phyloP scores from a whole-genome alignment of 345 rosid species.

The Gossypium herbaceum region DNA sequence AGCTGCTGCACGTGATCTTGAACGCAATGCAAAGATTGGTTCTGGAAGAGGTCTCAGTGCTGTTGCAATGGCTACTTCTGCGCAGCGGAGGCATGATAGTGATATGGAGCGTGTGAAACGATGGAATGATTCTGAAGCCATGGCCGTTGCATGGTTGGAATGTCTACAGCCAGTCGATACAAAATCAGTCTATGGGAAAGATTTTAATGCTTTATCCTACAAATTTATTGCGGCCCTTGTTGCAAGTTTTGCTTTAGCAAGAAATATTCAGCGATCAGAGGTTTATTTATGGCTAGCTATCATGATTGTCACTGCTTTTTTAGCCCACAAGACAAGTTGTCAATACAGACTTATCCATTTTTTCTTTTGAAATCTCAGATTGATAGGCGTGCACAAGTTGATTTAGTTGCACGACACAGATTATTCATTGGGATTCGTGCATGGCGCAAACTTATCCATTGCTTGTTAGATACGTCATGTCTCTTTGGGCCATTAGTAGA shows the following conservation, averaged over 20 bases:
- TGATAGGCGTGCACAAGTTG: conserved; percentile 89
- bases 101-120: conserved; percentile 90
- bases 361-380: conserved; percentile 40
- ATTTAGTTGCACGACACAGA: conserved; percentile 52
- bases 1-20: conserved; percentile 99
- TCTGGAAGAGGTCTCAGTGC: conserved; percentile 99
- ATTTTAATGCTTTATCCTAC: conserved; percentile 90
- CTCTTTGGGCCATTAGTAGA: conserved; percentile 78
- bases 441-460: conserved; percentile 91
- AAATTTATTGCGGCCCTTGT: conserved; percentile 93
- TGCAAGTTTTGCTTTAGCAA: conserved; percentile 97
- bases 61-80: conserved; percentile 99
- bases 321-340: neutral
- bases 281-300: conserved; percentile 33
- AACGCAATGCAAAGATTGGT: conserved; percentile 95
- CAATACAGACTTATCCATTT: neutral
- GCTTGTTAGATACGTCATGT: conserved; percentile 77
- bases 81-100: conserved; percentile 78
- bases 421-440: conserved; percentile 63
- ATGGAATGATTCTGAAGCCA: conserved; percentile 95
- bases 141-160: conserved; percentile 99
- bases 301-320: neutral
- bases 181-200: conserved; percentile 92
- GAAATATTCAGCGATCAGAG: conserved; percentile 98
- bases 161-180: conserved; percentile 93